A percentile compares a stretch with the other conserved stretches of the same genome.
Conservation (phyloP, 208 protist species). For the Leishmania martiniquensis region DNA sequence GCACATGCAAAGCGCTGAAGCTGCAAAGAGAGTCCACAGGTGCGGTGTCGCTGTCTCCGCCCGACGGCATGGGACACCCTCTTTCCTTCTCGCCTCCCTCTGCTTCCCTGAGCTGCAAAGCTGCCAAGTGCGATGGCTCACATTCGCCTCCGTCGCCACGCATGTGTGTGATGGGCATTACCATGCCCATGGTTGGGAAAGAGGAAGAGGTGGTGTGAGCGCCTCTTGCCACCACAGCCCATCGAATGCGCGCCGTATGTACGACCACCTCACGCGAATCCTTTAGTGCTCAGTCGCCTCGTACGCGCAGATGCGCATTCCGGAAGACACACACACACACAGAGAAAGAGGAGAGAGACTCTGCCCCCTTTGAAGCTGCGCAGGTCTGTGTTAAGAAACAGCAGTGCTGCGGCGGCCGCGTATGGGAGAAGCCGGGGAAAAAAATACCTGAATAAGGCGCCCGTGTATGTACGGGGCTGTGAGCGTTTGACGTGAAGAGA, state of each 20-base stretch:
- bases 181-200: not conserved
- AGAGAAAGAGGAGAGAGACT: too few relatives aligned
- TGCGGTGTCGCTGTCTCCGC: not conserved
- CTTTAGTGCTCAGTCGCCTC: not conserved
- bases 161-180: not conserved
- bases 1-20: not conserved
- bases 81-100: not conserved
- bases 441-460: too few relatives aligned
- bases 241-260: not conserved
- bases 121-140: not conserved
- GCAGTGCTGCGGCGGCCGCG: not conserved
- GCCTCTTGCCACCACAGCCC: too few relatives aligned
- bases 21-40: not conserved
- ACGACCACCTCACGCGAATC: not conserved
- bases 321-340: not conserved
- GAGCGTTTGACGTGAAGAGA: too few relatives aligned
- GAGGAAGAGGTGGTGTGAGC: not conserved
- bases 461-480: not conserved
- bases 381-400: too few relatives aligned
- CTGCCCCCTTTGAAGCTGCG: too few relatives aligned
- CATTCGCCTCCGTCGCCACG: not conserved
- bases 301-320: not conserved
- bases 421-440: not conserved
- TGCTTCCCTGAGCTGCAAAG: not conserved
- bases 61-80: not conserved